Base-by-base conservation (phyloP, 2,329 filamentous ascomycete genomes). In the Fragosphaeria purpurea region DNA sequence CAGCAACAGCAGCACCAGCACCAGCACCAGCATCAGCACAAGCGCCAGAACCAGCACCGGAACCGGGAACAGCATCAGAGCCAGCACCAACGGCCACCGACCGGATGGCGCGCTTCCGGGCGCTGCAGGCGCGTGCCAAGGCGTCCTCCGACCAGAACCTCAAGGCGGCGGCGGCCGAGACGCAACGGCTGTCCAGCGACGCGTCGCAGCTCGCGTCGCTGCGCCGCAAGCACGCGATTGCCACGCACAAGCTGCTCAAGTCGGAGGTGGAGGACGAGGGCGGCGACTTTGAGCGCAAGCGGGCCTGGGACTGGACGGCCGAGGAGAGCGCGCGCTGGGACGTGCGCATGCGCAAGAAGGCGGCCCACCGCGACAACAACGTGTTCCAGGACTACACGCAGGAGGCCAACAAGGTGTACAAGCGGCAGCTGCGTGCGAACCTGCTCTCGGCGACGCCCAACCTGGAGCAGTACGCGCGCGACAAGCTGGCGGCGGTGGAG, bases 241-340 rank as follows among this genome's bases (percentile, higher is more conserved):
- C 93, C 22, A 83, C 85, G 6, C 88, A 96, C 66, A 98, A 97
- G 63, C 80, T 98, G 0, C 77, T 96, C 42, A 95, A 95, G 71
- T 88, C 89, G 4, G 89, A 96, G 61, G 83, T 89, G 2, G 87
- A 90, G 65, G 88, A 87, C 13, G 74, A 77, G 0, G 89, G 89
- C 37, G 88, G 87, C 50, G 93, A 97, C 66, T 98, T 97, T 63
- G 93, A 98, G 74, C 86, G 93, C 58, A 96, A 97, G 70, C 83
- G 93, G 41, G 93, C 93, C 1, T 98, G 93, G 93, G 93, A 97
- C 70, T 98, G 93, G 87, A 98, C 93, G 1, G 74, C 91, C 6
- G 93, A 98, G 57, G 93, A 98, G 70, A 86, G 82, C 59, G 93
- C 96, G 70, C 81, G 79, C 58, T 98, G 93, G 93, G 93, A 98